Conservation (phyloP, 2,329 filamentous ascomycete species). For the Penicillium sp. region DNA sequence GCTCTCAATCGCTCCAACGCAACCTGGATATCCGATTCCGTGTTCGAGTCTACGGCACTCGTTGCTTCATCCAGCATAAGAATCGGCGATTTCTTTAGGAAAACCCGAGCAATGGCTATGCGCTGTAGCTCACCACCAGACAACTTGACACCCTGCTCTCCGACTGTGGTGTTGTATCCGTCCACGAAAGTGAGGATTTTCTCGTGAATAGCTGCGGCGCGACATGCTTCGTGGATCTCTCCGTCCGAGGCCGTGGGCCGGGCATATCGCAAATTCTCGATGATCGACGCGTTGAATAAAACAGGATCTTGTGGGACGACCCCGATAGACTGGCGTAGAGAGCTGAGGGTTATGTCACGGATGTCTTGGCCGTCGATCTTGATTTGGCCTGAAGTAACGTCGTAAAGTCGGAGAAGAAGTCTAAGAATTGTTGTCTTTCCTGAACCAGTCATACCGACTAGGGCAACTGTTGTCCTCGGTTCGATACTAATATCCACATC, state of each 20-base stretch:
- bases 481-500: conserved; percentile 46
- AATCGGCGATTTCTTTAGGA: conserved; percentile 41
- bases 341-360: conserved; percentile 56
- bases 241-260: conserved; percentile 33
- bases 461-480: conserved; percentile 52
- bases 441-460: conserved; percentile 56
- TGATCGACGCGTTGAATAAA: conserved; percentile 63
- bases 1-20: conserved; percentile 17
- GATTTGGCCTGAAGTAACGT: conserved; percentile 49
- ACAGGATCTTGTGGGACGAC: conserved; percentile 63
- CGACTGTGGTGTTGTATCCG: conserved; percentile 35
- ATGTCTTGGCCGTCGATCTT: conserved; percentile 56
- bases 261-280: conserved; percentile 64
- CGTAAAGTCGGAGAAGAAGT: conserved; percentile 55
- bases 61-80: conserved; percentile 48
- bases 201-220: conserved; percentile 35
- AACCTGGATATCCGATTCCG: conserved; percentile 27
- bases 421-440: conserved; percentile 56
- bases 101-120: conserved; percentile 44
- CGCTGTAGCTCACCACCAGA: conserved; percentile 46
- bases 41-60: conserved; percentile 40
- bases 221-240: conserved; percentile 35
- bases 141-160: conserved; percentile 35
- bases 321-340: conserved; percentile 57
- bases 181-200: conserved; percentile 41